phyloP scores from a whole-genome alignment of 257 asterid species.

The Capsicum baccatum region DNA sequence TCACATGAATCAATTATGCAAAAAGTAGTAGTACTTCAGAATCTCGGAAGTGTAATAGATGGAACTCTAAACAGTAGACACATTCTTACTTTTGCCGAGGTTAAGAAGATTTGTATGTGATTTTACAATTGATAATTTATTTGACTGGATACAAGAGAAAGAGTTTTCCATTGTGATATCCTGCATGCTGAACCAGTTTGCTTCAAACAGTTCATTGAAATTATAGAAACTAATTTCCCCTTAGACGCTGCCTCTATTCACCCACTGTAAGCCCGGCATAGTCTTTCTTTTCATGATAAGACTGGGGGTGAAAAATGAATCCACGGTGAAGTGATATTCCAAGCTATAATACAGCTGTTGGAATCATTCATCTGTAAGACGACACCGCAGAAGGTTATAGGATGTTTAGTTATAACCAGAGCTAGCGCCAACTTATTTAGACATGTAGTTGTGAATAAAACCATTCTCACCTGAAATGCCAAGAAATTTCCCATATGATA shows the following conservation, averaged over 20 bases:
- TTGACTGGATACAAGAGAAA: too few species aligned
- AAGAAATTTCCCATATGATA: not conserved
- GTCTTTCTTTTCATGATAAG: not conserved
- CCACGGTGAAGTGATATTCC: not conserved
- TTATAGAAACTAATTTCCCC: not conserved
- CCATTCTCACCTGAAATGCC: not conserved
- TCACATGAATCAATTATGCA: too few species aligned
- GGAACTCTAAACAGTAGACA: too few species aligned
- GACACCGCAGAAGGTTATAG: not conserved
- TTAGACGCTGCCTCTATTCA: not conserved
- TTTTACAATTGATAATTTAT: too few species aligned
- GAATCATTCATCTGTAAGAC: not conserved
- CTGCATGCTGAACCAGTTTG: too few species aligned
- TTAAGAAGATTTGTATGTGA: too few species aligned
- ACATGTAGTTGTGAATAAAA: not conserved
- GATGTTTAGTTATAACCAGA: not conserved
- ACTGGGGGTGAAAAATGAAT: not conserved
- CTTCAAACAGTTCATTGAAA: too few species aligned
- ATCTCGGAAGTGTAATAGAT: too few species aligned
- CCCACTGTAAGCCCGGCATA: not conserved
- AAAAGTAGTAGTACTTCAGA: too few species aligned
- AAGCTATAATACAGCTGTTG: not conserved
- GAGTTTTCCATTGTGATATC: too few species aligned
- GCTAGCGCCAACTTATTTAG: not conserved
- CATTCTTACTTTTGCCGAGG: too few species aligned